Base-by-base conservation (phyloP, 2,329 filamentous ascomycete species). In the Ascochyta rabiei region DNA sequence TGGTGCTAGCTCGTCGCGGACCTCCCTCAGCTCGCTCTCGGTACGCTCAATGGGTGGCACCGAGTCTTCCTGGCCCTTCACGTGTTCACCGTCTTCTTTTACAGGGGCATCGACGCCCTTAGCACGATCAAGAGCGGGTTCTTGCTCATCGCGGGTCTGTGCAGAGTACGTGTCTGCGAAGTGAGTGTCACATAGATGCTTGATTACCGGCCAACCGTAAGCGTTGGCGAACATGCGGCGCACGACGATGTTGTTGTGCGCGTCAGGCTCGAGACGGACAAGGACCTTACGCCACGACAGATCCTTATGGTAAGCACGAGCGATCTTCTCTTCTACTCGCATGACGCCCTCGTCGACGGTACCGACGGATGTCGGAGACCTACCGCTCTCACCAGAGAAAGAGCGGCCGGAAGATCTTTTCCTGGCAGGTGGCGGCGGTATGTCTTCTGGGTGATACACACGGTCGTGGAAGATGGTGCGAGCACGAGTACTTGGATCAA, bases 231-330 rank as follows among this genome's bases (percentile, higher is more conserved):
- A 99, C 88, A 92, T 96, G 51, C 95, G 88, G 15, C 95, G 89
- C 21, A 99, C 95, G 56, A 98, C 89, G 63, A 99, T 96, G 75
- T 99, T 99, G 76, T 99, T 99, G 78, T 99, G 95, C 0, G 95
- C 95, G 75, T 99, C 95, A 0, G 95, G 95, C 72, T 99, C 93
- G 2, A 99, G 82, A 48, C 95, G 89, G 13, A 99, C 95, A 4
- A 99, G 84, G 1, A 99, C 95, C 73, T 99, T 99, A 40, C 95
- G 89, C 95, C 95, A 99, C 1, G 91, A 90, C 18, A 99, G 78
- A 60, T 91, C 91, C 12, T 87, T 86, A 74, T 99, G 95, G 76
- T 99, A 99, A 13, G 92, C 95, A 41, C 95, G 86, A 1, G 95
- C 95, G 63, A 99, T 99, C 77, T 97, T 98, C 75, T 99, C 95